Conservation (phyloP, 306 rosid genomes). For the Pyrus communis region DNA sequence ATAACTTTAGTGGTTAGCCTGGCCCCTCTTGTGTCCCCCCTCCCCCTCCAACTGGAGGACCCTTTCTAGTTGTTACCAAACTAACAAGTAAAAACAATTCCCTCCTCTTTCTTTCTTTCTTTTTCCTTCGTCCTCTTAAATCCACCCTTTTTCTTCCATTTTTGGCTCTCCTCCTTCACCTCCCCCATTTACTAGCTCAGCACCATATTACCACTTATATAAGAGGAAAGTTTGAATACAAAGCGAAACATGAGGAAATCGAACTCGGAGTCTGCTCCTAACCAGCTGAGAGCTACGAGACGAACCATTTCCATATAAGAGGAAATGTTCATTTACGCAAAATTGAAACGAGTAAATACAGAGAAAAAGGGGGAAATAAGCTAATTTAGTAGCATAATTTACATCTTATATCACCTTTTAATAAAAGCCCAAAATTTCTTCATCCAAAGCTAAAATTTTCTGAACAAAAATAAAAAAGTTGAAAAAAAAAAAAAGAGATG, state of each 20-base stretch:
- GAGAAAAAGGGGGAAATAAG: background rate
- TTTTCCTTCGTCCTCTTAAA: no score
- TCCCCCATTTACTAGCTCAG: background rate
- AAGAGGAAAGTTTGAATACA: no score
- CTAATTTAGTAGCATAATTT: constrained; percentile 30
- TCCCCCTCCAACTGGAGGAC: constrained; percentile 37
- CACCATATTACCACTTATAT: background rate
- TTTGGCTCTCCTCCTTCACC: background rate
- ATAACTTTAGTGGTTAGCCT: constrained; percentile 65
- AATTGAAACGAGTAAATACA: background rate
- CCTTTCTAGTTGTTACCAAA: constrained; percentile 25
- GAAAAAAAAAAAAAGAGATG: background rate
- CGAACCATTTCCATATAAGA: background rate
- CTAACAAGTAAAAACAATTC: background rate
- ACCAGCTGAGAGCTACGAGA: background rate
- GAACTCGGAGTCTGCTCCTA: background rate
- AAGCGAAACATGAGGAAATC: no score
- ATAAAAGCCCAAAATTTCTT: constrained; percentile 67
- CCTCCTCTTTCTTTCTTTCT: background rate
- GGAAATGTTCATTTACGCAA: background rate
- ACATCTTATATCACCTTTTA: constrained; percentile 44
- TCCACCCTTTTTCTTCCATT: background rate
- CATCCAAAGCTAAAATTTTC: constrained; percentile 7
- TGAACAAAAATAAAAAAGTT: background rate
- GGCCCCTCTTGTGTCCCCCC: constrained; percentile 26